A percentile compares a stretch with the other conserved stretches of the same genome.
Conservation (phyloP, 1,139 yeast genomes). For the Lodderomyces orthopsilosis region DNA sequence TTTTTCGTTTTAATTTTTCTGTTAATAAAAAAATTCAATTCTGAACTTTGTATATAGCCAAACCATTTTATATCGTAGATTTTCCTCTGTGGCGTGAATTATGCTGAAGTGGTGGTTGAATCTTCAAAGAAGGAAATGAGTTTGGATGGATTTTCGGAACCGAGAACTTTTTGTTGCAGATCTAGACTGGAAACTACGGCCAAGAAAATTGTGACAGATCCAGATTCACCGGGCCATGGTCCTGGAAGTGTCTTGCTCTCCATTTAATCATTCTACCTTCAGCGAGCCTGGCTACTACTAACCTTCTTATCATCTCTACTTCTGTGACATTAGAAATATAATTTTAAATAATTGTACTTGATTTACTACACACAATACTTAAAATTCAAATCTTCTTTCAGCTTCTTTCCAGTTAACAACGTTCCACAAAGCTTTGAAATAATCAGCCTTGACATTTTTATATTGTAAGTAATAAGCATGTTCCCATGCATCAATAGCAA, state of each 20-base stretch:
- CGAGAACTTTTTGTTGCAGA: background rate
- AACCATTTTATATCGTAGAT: no score
- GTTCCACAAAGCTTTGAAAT: slow-evolving; percentile 96
- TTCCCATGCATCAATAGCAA: slow-evolving; percentile 98
- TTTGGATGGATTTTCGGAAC: slow-evolving; percentile 1
- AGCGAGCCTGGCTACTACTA: no score
- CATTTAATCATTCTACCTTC: no score
- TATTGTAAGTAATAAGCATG: slow-evolving; percentile 97
- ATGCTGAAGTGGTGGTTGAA: no score
- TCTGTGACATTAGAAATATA: no score
- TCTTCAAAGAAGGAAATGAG: no score
- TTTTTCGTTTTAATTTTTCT: background rate
- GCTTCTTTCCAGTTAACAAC: slow-evolving; percentile 97
- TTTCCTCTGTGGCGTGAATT: no score
- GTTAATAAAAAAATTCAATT: background rate
- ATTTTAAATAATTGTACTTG: background rate
- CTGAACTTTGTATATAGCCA: no score
- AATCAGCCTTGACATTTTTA: slow-evolving; percentile 90
- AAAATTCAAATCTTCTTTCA: slow-evolving; percentile 51
- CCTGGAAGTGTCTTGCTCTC: no score
- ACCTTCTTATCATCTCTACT: no score
- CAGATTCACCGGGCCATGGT: no score
- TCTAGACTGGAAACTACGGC: background rate
- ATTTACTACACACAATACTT: slow-evolving; percentile 1
- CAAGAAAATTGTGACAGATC: background rate